These are phyloP conservation scores for Venturia carpophila DNA, from an alignment of 2,329 filamentous ascomycete species.

Conservation along the genomic window DNA sequence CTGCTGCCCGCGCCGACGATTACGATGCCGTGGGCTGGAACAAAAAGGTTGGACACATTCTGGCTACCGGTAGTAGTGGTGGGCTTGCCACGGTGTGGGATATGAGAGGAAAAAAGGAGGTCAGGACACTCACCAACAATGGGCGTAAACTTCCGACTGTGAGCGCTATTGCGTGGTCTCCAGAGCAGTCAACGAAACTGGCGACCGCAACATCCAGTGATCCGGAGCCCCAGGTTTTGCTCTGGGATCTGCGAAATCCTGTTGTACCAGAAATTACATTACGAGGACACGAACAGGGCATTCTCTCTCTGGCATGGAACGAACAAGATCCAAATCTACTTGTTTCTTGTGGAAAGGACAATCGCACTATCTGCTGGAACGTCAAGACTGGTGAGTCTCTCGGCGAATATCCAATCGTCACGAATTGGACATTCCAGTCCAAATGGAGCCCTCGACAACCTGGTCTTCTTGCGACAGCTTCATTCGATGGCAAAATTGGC, in stretches of 20 bases:
- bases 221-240: conserved; percentile 73
- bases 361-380: conserved; percentile 93
- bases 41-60: conserved; percentile 91
- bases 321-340: conserved; percentile 80
- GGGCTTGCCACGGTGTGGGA: conserved; percentile 99
- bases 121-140: conserved; percentile 79
- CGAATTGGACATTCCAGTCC: conserved; percentile 98
- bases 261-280: conserved; percentile 86
- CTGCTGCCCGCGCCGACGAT: conserved; percentile 83
- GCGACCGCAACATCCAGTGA: conserved; percentile 88
- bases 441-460: conserved; percentile 92
- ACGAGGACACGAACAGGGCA: conserved; percentile 86
- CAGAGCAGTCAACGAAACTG: conserved; percentile 84
- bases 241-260: conserved; percentile 95
- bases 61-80: conserved; percentile 86
- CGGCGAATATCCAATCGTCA: conserved; percentile 92
- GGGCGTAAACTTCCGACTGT: conserved; percentile 71
- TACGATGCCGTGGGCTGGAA: conserved; percentile 98
- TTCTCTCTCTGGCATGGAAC: conserved; percentile 94
- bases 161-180: conserved; percentile 95
- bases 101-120: conserved; percentile 95
- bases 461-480: conserved; percentile 84
- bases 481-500: conserved; percentile 93
- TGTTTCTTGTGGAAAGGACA: conserved; percentile 93
- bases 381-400: conserved; percentile 79